phyloP scores from a whole-genome alignment of 2,329 filamentous ascomycete genomes.

The Phialocephala sp. region DNA sequence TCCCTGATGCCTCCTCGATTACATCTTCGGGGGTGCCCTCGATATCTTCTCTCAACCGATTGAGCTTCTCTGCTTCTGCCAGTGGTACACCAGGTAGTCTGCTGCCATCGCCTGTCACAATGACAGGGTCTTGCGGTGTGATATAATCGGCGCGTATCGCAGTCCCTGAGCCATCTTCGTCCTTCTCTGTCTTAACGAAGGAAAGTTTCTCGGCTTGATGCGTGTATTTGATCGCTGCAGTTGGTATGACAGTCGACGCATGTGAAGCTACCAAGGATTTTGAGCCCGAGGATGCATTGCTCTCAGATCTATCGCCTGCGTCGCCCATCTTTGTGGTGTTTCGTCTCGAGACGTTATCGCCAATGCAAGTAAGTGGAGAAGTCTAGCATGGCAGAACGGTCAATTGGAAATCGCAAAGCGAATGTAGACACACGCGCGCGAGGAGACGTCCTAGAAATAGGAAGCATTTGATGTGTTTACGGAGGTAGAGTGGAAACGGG shows the following conservation, averaged over 20 bases:
- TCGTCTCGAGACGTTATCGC: conserved; percentile 24
- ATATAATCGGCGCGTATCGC: conserved; percentile 68
- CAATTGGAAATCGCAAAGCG: conserved; percentile 8
- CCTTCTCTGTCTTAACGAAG: conserved; percentile 41
- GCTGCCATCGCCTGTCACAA: conserved; percentile 70
- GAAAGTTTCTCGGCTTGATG: conserved; percentile 66
- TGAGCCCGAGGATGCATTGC: conserved; percentile 10
- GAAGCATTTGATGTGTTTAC: neutral
- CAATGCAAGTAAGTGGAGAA: conserved; percentile 15
- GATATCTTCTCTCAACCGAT: conserved; percentile 61
- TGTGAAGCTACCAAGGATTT: conserved; percentile 1
- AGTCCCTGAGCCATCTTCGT: conserved; percentile 44
- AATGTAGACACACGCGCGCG: neutral
- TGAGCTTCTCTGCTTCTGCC: conserved; percentile 73
- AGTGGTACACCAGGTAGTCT: conserved; percentile 72
- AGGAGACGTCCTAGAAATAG: neutral
- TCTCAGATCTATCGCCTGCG: neutral
- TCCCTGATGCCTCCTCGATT: conserved; percentile 45
- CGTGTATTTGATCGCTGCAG: conserved; percentile 59
- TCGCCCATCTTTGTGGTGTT: conserved; percentile 19
- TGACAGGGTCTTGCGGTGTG: conserved; percentile 74
- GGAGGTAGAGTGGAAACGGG: neutral
- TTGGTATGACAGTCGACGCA: conserved; percentile 17
- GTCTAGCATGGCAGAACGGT: conserved; percentile 14
- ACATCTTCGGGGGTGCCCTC: conserved; percentile 31